Base-by-base conservation (phyloP, 129 eudicot genomes). In the Helianthus tuberosus region DNA sequence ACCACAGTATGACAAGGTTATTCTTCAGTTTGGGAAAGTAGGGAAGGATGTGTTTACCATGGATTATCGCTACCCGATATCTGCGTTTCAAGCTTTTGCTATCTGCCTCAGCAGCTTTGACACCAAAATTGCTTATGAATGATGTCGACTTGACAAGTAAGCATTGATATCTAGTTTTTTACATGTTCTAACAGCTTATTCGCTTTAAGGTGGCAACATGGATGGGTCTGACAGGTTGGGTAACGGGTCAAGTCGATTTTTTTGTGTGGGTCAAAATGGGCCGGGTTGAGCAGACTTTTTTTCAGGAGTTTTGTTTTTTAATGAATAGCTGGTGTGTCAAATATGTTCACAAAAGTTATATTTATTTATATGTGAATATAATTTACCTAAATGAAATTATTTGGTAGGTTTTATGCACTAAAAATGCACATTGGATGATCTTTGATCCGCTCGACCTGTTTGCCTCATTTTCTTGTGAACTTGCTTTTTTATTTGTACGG, bases 81-180 rank as follows among this genome's bases (percentile, higher is more conserved):
- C 97, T 0, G 98, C 97, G 5, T 94, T 94, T 66, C 97, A 90
- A 79, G 97, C 97, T 14, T 94, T 94, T 78, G 97, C 97, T 10
- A 86, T 94, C 52, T 94, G 97, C 65, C 91, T 94, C 14, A 88
- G 96, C 83, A 94, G 98, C 83, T 90, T 90, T 70, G 98, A 88
- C 61, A 90, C 96, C 51, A 94, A 94, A 78, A 87, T 92, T 69
- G 98, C 98, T 44, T 92, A 96, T 68, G 98, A 92, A 86, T 92
- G 85, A 92, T 11, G 71, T 51, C 15, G 14, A 68, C 35, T 58
- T 58, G 47, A 47, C 77, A 68, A 87, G 75, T 89, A 50, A 41
- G 77, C 68, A 50, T 58, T 47, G 25, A 5, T 50, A 13, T 15
- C 59, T 51, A 10, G 23, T 23, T 49, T 36, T 75, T 13, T 35